Evolutionary conservation across 202 grass and related monocot genomes (phyloP), one percentile per base, ranked within the genome.

Genomic region (Digitaria exilis): DNA sequence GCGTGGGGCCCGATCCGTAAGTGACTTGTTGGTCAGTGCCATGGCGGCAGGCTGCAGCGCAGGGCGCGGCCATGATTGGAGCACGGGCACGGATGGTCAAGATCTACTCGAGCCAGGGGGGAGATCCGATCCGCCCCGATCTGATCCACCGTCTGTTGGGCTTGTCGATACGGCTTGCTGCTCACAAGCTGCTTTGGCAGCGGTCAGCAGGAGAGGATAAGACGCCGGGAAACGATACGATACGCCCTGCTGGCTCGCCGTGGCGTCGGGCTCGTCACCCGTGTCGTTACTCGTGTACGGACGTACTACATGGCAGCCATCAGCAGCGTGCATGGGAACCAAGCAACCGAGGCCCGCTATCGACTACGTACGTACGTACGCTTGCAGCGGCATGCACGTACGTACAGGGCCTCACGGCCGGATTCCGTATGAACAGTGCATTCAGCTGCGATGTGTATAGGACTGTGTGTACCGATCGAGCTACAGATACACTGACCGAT

Each of bases 41-140:
- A 9, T 9, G 37, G 37, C 37, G 1, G 37, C 48, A 51, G 16
- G 48, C 48, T 6, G 37, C 48, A 6, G 46, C 17, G n/a, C n/a
- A n/a, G n/a, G n/a, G n/a, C n/a, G n/a, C n/a, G 5, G 65, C 5
- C 45, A 67, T 89, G 88, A 86, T 66, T 85, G 77, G 75, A 62
- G 42, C 71, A 80, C n/a, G n/a, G n/a, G n/a, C n/a, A n/a, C 48
- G 65, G 71, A 82, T 73, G 79, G 83, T 79, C 78, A 86, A 82
- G 88, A 86, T 86, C 88, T 86, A 89, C 78, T 89, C 66, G 78
- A 89, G 79, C 41, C 78, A 52, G 72, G 32, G 29, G 66, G 5
- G 7, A 22, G 22, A 21, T 24, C 11, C 30, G 56, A 39, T 65
- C 77, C 32, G 58, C 45, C 59, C 79, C 41, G 46, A 65, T 43